A percentile compares a stretch with the other conserved stretches of the same genome.
These are phyloP conservation scores for Talaromyces sp. DNA, from an alignment of 2,329 filamentous ascomycete species.

Conservation along the genomic window DNA sequence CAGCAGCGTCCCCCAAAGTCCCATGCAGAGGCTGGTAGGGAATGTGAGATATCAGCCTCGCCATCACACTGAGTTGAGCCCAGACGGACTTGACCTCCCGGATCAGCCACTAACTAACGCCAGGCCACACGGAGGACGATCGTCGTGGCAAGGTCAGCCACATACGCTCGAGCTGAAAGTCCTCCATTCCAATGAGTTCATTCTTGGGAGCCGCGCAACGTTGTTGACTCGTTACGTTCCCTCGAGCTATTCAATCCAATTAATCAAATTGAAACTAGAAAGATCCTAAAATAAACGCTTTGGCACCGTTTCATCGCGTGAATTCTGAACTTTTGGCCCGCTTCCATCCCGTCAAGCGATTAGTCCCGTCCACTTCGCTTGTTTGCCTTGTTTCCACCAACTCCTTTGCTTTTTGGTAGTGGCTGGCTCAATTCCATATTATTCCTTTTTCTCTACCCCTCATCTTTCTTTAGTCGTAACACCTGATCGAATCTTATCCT, in stretches of 20 bases:
- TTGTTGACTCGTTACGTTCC: conserved; percentile 1
- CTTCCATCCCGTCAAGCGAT: too few species aligned
- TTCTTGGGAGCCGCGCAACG: conserved; percentile 25
- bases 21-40: conserved; percentile 22
- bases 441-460: conserved; percentile 3
- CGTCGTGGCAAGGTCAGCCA: conserved; percentile 6
- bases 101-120: conserved; percentile 21
- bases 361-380: too few species aligned
- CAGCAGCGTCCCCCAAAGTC: conserved; percentile 4
- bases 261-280: not conserved
- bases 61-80: conserved; percentile 2
- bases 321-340: conserved; percentile 3
- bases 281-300: not conserved
- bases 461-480: not conserved
- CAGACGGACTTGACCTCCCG: conserved; percentile 13
- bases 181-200: conserved; percentile 6
- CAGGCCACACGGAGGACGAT: conserved; percentile 11
- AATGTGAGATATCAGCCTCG: conserved; percentile 34
- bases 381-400: not conserved
- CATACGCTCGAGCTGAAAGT: not conserved
- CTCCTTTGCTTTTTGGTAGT: conserved; percentile 5
- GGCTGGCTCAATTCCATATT: conserved; percentile 11
- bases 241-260: too few species aligned
- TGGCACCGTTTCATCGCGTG: conserved; percentile 16
- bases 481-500: not conserved